These are phyloP conservation scores for Penicillium cinerascens DNA, from an alignment of 495 filamentous ascomycete genomes.

Conservation along the genomic window DNA sequence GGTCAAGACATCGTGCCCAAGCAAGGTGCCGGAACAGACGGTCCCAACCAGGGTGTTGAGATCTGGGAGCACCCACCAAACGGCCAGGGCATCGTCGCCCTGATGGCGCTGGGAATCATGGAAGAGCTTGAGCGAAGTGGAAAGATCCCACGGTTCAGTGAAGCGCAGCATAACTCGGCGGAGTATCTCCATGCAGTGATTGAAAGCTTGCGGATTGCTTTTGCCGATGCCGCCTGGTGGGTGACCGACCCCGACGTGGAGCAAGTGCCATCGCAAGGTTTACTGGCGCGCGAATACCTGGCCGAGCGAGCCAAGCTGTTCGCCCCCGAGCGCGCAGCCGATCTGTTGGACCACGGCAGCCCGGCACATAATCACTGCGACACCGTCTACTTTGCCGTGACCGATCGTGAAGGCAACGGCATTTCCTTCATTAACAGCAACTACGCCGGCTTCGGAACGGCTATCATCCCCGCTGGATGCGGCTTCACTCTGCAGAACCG, in stretches of 20 bases:
- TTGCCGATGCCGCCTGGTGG: constrained; percentile 87
- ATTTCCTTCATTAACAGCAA: constrained; percentile 97
- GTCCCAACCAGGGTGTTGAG: constrained; percentile 60
- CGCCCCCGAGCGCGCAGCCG: constrained; percentile 52
- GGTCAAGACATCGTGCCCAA: constrained; percentile 61
- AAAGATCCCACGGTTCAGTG: constrained; percentile 64
- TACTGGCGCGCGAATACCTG: constrained; percentile 63
- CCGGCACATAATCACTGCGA: constrained; percentile 72
- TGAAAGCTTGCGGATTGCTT: constrained; percentile 86
- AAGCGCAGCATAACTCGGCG: constrained; percentile 69
- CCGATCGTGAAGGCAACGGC: constrained; percentile 79
- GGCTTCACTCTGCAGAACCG: constrained; percentile 95
- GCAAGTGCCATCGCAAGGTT: constrained; percentile 59
- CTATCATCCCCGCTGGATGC: constrained; percentile 75
- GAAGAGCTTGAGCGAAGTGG: constrained; percentile 73
- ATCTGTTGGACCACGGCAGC: constrained; percentile 59
- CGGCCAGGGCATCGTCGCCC: constrained; percentile 90
- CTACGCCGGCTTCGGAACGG: constrained; percentile 86
- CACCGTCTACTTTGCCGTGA: constrained; percentile 89
- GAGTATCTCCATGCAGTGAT: constrained; percentile 87
- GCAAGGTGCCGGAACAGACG: constrained; percentile 38
- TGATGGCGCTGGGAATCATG: constrained; percentile 90
- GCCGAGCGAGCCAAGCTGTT: constrained; percentile 69
- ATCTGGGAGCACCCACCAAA: constrained; percentile 98
- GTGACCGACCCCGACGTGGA: constrained; percentile 74